These are phyloP conservation scores for Fusarium sp. DNA, from an alignment of 2,329 filamentous ascomycete genomes.

Conservation along the genomic window DNA sequence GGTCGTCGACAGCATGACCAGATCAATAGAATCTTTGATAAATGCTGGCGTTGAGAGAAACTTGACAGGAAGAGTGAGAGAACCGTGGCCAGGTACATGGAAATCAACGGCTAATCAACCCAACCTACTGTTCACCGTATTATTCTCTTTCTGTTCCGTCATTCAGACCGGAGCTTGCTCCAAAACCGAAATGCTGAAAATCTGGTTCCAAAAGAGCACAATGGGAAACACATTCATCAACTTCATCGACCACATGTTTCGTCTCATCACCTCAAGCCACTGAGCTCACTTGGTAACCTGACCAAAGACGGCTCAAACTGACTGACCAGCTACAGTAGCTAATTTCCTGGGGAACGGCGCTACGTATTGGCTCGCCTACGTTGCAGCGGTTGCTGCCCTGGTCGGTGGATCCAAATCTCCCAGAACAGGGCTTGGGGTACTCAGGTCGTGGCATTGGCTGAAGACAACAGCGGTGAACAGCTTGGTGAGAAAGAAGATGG, in stretches of 20 bases:
- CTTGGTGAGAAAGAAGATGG: conserved; percentile 13
- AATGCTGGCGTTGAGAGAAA: background rate
- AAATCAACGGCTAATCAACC: background rate
- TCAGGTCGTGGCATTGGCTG: conserved; percentile 33
- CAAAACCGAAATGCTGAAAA: background rate
- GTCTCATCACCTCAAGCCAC: conserved; percentile 23
- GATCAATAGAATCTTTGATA: background rate
- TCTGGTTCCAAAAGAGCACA: background rate
- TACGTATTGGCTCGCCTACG: conserved; percentile 38
- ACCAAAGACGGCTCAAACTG: conserved; percentile 22
- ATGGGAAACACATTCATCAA: conserved; percentile 8
- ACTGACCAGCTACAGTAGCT: conserved; percentile 32
- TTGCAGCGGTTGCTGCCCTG: conserved; percentile 32
- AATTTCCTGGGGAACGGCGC: conserved; percentile 43
- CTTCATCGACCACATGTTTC: conserved; percentile 22
- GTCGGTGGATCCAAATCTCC: conserved; percentile 43
- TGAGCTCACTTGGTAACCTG: conserved; percentile 41
- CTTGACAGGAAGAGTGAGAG: background rate
- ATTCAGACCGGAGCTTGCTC: background rate
- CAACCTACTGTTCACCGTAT: background rate
- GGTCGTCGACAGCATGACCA: conserved; percentile 15
- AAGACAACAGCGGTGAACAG: conserved; percentile 43
- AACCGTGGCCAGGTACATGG: background rate
- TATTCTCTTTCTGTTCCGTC: background rate
- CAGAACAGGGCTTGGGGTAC: conserved; percentile 37